Evolutionary conservation across 75 land plant genomes (phyloP).

Genomic region (Larix kaempferi): DNA sequence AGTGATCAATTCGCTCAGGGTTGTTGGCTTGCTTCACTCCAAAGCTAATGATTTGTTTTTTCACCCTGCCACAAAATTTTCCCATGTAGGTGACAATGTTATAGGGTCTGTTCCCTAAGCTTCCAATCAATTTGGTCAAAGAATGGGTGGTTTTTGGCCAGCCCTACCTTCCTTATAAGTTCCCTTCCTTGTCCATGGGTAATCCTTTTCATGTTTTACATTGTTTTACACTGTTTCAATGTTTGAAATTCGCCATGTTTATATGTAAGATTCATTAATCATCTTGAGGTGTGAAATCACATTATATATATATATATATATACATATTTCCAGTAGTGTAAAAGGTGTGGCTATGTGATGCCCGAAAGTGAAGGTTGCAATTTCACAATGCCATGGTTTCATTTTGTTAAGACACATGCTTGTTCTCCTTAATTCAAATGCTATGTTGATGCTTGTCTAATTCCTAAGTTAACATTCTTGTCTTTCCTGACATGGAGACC

Average conservation of each 20-base stretch:
- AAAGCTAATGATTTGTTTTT: too few relatives aligned
- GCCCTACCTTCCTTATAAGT: too few relatives aligned
- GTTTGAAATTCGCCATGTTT: not conserved
- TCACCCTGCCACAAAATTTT: too few relatives aligned
- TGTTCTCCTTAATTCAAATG: not conserved
- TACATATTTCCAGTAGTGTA: slow-evolving; percentile 14
- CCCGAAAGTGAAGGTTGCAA: slow-evolving; percentile 52
- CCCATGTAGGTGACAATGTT: too few relatives aligned
- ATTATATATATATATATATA: not conserved
- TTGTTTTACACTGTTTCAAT: not conserved
- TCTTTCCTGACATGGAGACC: slow-evolving; percentile 5
- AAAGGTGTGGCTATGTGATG: slow-evolving; percentile 32
- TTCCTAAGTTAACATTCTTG: slow-evolving; percentile 1
- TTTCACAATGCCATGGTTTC: not conserved
- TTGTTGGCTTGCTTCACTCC: too few relatives aligned
- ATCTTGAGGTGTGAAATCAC: not conserved
- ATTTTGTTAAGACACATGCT: not conserved
- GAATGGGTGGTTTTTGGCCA: too few relatives aligned
- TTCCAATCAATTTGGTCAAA: too few relatives aligned
- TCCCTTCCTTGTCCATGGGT: too few relatives aligned
- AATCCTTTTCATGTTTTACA: not conserved
- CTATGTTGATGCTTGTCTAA: not conserved
- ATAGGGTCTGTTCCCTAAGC: too few relatives aligned
- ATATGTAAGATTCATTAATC: not conserved
- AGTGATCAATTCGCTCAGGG: too few relatives aligned